Evolutionary conservation across 73 alveolate genomes (phyloP).

Genomic region (Paraurostyla sp.): DNA sequence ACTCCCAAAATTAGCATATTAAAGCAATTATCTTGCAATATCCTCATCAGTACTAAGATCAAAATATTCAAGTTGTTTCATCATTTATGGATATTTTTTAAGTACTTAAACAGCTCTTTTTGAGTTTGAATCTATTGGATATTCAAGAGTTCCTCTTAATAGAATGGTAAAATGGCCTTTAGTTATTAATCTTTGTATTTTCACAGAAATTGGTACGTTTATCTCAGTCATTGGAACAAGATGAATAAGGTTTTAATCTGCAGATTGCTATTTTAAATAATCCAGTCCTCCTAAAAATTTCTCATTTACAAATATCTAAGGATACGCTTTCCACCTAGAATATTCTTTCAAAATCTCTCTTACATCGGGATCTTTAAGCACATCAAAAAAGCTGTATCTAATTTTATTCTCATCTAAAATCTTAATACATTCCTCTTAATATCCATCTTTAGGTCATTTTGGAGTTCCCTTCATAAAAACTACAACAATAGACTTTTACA

Average conservation of each 20-base stretch:
- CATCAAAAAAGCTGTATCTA: conserved; percentile 50
- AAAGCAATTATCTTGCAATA: neutral
- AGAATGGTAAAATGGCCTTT: conserved; percentile 29
- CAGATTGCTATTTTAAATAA: conserved; percentile 7
- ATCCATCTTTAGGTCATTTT: conserved; percentile 69
- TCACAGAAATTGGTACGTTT: neutral
- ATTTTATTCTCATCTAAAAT: conserved; percentile 25
- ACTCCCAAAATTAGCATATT: conserved; percentile 27
- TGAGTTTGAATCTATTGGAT: conserved; percentile 20
- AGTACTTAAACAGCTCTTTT: conserved; percentile 20
- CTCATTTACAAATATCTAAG: conserved; percentile 61
- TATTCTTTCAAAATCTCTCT: conserved; percentile 70
- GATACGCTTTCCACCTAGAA: conserved; percentile 68
- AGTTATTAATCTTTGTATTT: conserved; percentile 30
- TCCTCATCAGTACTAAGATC: conserved; percentile 21
- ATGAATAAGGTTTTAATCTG: neutral
- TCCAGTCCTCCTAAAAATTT: conserved; percentile 66
- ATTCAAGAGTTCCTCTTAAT: conserved; percentile 52
- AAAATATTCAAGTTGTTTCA: neutral
- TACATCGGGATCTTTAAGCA: conserved; percentile 65
- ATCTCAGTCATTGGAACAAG: conserved; percentile 69
- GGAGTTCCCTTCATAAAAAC: conserved; percentile 68
- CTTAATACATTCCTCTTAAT: conserved; percentile 32
- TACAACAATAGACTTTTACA: conserved; percentile 32
- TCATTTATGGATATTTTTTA: neutral